Evolutionary conservation across 768 basidiomycete species (phyloP), one percentile per base, ranked within the genome.

Genomic region (Podaxis rugospora): DNA sequence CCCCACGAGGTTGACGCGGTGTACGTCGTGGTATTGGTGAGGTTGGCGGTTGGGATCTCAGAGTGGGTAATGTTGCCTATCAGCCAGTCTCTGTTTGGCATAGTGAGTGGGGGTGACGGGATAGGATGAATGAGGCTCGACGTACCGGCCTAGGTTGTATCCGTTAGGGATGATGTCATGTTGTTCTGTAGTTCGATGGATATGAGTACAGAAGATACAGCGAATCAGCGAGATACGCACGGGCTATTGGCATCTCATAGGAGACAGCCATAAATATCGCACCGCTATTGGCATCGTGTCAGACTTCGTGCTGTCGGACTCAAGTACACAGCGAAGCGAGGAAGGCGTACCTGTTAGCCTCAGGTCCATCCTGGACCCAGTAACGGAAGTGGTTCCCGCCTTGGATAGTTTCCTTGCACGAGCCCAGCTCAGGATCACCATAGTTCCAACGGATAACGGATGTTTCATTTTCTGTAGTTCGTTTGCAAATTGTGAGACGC

Each of bases 321-420:
- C 13, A 57, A 40, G 42, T 9, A 36, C 5, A 25, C 55, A 51
- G 32, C 42, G 51, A 42, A 54, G 7, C 13, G 14, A 51, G 3
- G 35, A 10, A 14, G 32, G 67, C 80, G 49, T 55, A 85, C 87
- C 81, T 89, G 66, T 92, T 78, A 5, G 77, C 86, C 2, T 71
- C 28, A 11, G 74, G 63, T 0, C 92, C 93, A 61, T 91, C 80
- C 74, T 95, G 94, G 4, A 79, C 72, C 93, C 93, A 95, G 71
- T 94, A 95, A 42, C 94, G 83, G 69, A 94, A 84, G 69, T 97
- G 94, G 68, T 90, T 83, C 5, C 95, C 95, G 1, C 94, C 94
- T 65, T 90, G 69, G 44, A 95, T 81, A 1, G 92, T 90, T 73
- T 97, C 94, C 65, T 82, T 75, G 73, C 95, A 96, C 1, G 93